A percentile compares a stretch with the other conserved stretches of the same genome.
Conservation (phyloP, 176 grass and related monocot genomes). For the Thinopyrum elongatum region DNA sequence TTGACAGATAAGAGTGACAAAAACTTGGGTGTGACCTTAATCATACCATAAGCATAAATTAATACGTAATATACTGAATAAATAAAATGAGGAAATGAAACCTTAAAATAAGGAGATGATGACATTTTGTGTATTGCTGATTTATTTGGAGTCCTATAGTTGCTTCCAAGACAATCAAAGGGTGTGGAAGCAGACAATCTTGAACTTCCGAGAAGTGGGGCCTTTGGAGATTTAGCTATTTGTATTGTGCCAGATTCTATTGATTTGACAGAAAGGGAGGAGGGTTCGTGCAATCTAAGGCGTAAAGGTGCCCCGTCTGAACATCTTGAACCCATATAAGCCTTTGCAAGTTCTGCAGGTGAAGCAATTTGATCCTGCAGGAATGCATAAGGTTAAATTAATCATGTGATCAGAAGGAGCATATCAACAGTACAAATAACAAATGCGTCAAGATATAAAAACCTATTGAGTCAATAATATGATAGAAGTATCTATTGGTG, state of each 20-base stretch:
- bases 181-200: conserved; percentile 24
- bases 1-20: not conserved
- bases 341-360: conserved; percentile 60
- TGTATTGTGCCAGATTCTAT: conserved; percentile 20
- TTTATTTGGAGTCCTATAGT: conserved; percentile 32
- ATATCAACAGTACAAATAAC: not conserved
- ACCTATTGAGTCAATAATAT: not conserved
- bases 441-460: not conserved
- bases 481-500: not conserved
- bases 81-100: conserved; percentile 18
- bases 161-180: conserved; percentile 21
- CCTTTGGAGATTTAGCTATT: conserved; percentile 34
- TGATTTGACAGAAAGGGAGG: not conserved
- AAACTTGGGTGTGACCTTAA: not conserved
- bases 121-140: conserved; percentile 54
- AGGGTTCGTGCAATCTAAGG: conserved; percentile 42
- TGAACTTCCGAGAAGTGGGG: conserved; percentile 16
- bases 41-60: not conserved
- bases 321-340: conserved; percentile 57
- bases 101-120: conserved; percentile 63
- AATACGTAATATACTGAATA: not conserved
- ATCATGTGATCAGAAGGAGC: not conserved
- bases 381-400: conserved; percentile 8
- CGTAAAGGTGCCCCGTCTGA: conserved; percentile 24
- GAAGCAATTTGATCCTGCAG: conserved; percentile 43